Percentiles rank a stretch among this genome's conserved stretches.
Evolutionary conservation across 441 rosid genomes (phyloP).

Genomic region (Brassica balearica): DNA sequence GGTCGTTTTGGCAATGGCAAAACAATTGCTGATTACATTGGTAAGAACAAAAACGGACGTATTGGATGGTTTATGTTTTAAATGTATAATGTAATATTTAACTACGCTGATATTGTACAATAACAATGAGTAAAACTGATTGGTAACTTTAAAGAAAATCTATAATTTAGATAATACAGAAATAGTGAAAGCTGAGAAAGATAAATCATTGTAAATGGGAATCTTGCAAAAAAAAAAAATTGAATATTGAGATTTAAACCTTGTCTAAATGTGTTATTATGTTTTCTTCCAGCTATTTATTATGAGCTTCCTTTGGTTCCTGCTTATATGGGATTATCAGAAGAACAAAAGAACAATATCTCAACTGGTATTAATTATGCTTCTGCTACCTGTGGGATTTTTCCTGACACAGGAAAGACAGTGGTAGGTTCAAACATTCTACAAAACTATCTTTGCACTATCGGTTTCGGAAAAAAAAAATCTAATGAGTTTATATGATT

Average conservation of each 20-base stretch:
- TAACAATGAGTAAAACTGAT: not conserved
- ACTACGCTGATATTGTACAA: not conserved
- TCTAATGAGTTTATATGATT: conserved; percentile 1
- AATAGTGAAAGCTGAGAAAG: not conserved
- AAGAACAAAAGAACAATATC: conserved; percentile 27
- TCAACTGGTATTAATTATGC: conserved; percentile 44
- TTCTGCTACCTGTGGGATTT: conserved; percentile 43
- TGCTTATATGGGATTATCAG: conserved; percentile 40
- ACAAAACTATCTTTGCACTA: not conserved
- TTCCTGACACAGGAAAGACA: conserved; percentile 32
- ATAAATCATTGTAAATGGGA: not conserved
- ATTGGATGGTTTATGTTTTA: not conserved
- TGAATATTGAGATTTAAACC: not conserved
- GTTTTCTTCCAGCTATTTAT: conserved; percentile 32
- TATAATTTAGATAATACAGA: not conserved
- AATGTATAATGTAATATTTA: not conserved
- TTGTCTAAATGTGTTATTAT: not conserved
- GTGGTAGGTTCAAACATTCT: conserved; percentile 3
- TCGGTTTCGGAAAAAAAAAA: not conserved
- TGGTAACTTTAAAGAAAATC: not conserved
- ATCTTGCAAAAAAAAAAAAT: not conserved
- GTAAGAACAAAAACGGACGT: conserved; percentile 30
- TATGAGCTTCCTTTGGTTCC: conserved; percentile 41
- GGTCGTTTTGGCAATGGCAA: conserved; percentile 58
- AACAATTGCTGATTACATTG: conserved; percentile 50